Base-by-base conservation (phyloP, 106 monocot species). In the Platanthera zijinensis region DNA sequence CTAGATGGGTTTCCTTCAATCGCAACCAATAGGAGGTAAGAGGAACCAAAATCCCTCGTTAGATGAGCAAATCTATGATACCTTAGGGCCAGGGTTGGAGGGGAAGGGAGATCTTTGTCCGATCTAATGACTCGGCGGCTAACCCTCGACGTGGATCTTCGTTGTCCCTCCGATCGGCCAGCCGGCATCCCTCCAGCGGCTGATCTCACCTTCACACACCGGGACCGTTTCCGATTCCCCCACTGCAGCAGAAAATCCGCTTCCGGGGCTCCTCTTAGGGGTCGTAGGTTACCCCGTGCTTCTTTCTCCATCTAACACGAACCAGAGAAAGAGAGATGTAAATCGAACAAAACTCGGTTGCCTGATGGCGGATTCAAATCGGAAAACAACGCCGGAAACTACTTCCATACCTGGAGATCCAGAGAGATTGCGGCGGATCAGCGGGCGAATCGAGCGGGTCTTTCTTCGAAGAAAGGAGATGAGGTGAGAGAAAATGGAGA, bases 151-250 rank as follows among this genome's bases (percentile, higher is more conserved):
- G 76, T 73, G 52, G 83, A 57, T 46, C 87, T 71, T 76, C 76
- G 77, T 53, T 72, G 81, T 63, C 76, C 82, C 61, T 86, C 86
- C 74, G 84, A 80, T 81, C 54, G 80, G 22, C 75, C 82, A 39
- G 80, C 73, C 19, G 81, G 82, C 48, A 64, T 54, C 9, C 70
- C 61, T 12, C 50, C 80, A 6, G 56, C 57, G 18, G 57, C 66
- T 32, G 57, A 51, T 48, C 79, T 79, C 12, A 86, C 75, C 78
- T 87, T 92, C 78, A 87, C 85, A 78, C 92, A 87, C 7, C 89
- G 85, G 19, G 87, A 89, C 25, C 92, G 73, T 85, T 89, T 92
- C 70, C 89, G 76, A 76, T 78, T 89, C 19, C 92, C 92, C 92
- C 92, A 92, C 84, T 84, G 89, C 45, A 92, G 69, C 9, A 81